A percentile compares a stretch with the other conserved stretches of the same genome.
Evolutionary conservation across 371 early-diverging fungal species (phyloP).

Genomic region (Zancudomyces culisetae): DNA sequence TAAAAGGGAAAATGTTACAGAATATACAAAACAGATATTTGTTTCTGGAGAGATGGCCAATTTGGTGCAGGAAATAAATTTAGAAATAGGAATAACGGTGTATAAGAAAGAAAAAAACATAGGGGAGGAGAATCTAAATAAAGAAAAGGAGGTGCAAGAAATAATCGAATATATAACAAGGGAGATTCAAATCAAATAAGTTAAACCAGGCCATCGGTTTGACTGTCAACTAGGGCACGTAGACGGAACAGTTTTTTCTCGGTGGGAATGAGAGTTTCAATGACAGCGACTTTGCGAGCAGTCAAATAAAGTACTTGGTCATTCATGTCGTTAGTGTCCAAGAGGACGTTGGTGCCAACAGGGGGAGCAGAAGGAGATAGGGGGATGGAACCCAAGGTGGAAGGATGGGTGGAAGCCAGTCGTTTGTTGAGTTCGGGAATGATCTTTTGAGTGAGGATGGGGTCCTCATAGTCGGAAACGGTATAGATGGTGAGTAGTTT

Average conservation of each 20-base stretch:
- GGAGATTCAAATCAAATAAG: too few species aligned
- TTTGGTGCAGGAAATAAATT: too few species aligned
- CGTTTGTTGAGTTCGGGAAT: constrained; percentile 73
- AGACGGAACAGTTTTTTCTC: constrained; percentile 20
- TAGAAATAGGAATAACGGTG: too few species aligned
- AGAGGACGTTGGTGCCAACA: constrained; percentile 57
- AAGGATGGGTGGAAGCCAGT: constrained; percentile 63
- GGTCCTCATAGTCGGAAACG: constrained; percentile 64
- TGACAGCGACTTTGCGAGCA: constrained; percentile 24
- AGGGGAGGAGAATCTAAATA: too few species aligned
- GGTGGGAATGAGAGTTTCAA: constrained; percentile 26
- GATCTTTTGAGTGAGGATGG: constrained; percentile 72
- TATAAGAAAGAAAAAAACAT: too few species aligned
- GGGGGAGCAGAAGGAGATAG: too few species aligned
- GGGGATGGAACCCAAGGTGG: too few species aligned
- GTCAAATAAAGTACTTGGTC: constrained; percentile 31
- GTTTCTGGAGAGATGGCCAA: too few species aligned
- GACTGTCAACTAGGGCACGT: constrained; percentile 24
- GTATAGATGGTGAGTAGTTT: constrained; percentile 61
- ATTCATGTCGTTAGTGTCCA: constrained; percentile 63
- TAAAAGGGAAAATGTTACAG: too few species aligned
- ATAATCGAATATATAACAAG: too few species aligned
- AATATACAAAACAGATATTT: too few species aligned
- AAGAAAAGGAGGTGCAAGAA: too few species aligned
- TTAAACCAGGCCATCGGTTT: constrained; percentile 21